phyloP scores from a whole-genome alignment of 164 flowering plant genomes.

The Vitis rotundifolia region DNA sequence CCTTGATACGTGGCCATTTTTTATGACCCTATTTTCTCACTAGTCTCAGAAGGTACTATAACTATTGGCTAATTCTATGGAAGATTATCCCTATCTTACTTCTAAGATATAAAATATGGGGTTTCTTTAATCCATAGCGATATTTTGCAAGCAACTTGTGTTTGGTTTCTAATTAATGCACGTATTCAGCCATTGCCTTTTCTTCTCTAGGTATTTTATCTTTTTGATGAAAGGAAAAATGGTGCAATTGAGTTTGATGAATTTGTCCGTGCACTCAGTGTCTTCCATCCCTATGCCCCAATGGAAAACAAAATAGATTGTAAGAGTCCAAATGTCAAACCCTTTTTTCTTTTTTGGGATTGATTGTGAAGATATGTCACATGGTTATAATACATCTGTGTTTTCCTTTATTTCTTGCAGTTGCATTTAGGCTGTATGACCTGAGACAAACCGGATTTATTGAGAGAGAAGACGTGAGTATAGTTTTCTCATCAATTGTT shows the following conservation, averaged over 20 bases:
- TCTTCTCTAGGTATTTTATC: constrained; percentile 32
- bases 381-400: neutral
- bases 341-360: neutral
- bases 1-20: too few species aligned
- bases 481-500: neutral
- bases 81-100: too few species aligned
- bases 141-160: too few species aligned
- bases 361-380: neutral
- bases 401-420: constrained; percentile 21
- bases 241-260: constrained; percentile 46
- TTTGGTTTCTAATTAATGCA: too few species aligned
- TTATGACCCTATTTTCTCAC: too few species aligned
- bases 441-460: constrained; percentile 38
- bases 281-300: constrained; percentile 42
- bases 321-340: constrained; percentile 15
- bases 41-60: too few species aligned
- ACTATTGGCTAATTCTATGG: too few species aligned
- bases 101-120: too few species aligned
- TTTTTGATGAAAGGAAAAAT: constrained; percentile 41
- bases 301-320: constrained; percentile 35
- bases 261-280: constrained; percentile 33
- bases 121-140: too few species aligned
- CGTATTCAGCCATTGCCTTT: neutral
- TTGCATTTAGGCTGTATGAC: constrained; percentile 40
- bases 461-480: constrained; percentile 34